Percentiles rank a stretch among this genome's conserved stretches.
These are phyloP conservation scores for Apiotrichum mycotoxinovorans DNA, from an alignment of 1,284 basidiomycete genomes.

Conservation along the genomic window DNA sequence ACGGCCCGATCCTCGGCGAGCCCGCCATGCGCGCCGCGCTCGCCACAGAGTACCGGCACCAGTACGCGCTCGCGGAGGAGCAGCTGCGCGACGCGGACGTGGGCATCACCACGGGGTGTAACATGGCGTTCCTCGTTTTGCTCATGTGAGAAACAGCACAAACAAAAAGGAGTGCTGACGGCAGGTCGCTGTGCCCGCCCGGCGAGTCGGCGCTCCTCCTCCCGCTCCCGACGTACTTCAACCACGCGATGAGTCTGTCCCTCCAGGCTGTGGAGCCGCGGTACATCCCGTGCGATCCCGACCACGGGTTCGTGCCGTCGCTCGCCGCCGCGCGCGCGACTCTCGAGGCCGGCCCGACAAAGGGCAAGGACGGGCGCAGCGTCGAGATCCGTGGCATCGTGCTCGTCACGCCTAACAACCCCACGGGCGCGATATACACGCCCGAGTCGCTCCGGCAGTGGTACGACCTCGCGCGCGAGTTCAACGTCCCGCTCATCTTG, in stretches of 20 bases:
- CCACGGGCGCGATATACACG: conserved; percentile 71
- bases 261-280: conserved; percentile 64
- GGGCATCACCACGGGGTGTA: conserved; percentile 47
- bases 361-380: conserved; percentile 14
- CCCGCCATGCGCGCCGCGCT: conserved; percentile 58
- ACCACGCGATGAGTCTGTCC: conserved; percentile 72
- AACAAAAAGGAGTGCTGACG: not conserved
- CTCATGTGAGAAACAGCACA: conserved; percentile 22
- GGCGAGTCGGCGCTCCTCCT: conserved; percentile 70
- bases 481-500: conserved; percentile 69
- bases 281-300: conserved; percentile 59
- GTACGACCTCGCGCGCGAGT: conserved; percentile 59
- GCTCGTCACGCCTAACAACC: conserved; percentile 61
- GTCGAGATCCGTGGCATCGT: conserved; percentile 61
- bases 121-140: conserved; percentile 48
- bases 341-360: conserved; percentile 16
- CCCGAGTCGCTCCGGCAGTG: conserved; percentile 62
- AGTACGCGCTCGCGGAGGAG: conserved; percentile 55
- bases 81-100: conserved; percentile 20
- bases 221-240: conserved; percentile 78
- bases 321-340: conserved; percentile 28
- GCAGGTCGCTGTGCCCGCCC: conserved; percentile 59
- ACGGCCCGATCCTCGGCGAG: conserved; percentile 67
- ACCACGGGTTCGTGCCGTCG: conserved; percentile 62
- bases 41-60: conserved; percentile 61